Evolutionary conservation across 225 moss, liverwort and hornwort genomes (phyloP).

Genomic region (Bryoerythrophyllum caledonicum): DNA sequence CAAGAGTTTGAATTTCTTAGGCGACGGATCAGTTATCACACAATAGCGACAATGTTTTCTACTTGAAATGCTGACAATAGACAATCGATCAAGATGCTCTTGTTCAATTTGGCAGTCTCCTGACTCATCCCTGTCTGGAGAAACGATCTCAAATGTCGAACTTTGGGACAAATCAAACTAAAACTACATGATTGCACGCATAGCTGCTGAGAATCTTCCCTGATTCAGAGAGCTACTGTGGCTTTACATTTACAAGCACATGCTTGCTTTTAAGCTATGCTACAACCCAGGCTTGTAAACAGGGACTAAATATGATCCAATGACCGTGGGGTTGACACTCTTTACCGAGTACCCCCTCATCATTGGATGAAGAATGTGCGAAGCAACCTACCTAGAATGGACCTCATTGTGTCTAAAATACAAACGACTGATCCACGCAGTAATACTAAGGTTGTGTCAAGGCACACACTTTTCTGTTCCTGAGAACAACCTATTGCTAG

Average conservation of each 20-base stretch:
- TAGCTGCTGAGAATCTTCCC: background rate
- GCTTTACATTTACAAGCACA: constrained; percentile 1
- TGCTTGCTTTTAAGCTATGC: constrained; percentile 10
- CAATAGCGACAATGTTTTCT: too few relatives aligned
- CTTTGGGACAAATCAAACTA: background rate
- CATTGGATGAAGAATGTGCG: constrained; percentile 22
- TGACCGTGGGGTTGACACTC: background rate
- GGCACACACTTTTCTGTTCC: constrained; percentile 8
- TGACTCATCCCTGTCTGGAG: too few relatives aligned
- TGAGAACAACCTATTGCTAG: constrained; percentile 16
- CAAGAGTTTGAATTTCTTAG: constrained; percentile 33
- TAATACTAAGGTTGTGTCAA: constrained; percentile 15
- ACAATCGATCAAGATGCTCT: too few relatives aligned
- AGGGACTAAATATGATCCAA: constrained; percentile 10
- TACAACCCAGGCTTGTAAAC: constrained; percentile 26
- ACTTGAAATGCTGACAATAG: too few relatives aligned
- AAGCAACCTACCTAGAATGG: constrained; percentile 18
- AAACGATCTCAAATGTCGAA: too few relatives aligned
- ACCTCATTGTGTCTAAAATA: constrained; percentile 27
- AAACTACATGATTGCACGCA: background rate
- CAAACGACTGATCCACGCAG: constrained; percentile 23
- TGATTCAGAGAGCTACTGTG: background rate
- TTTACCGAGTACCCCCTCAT: background rate
- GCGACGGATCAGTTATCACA: background rate
- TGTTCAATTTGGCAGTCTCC: too few relatives aligned